Percentiles rank a stretch among this genome's conserved stretches.
Evolutionary conservation across 441 rosid species (phyloP).

Genomic region (Gossypium laxum): DNA sequence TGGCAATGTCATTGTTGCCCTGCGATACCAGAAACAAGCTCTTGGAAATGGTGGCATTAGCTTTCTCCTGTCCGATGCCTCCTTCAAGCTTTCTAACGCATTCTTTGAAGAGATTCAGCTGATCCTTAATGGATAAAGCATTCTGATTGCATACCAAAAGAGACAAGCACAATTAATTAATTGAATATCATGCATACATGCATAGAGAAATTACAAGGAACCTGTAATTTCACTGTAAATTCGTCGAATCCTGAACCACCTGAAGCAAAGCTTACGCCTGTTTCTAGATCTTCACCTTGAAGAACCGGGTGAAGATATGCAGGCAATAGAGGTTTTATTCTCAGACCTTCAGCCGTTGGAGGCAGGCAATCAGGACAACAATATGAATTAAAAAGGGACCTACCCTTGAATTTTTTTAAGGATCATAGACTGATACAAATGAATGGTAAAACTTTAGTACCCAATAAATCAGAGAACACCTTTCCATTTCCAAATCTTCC

Average conservation of each 20-base stretch:
- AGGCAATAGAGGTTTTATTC: slow-evolving; percentile 15
- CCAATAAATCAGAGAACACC: slow-evolving; percentile 22
- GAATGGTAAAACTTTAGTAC: neutral
- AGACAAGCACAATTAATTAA: neutral
- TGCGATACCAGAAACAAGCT: slow-evolving; percentile 20
- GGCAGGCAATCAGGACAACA: neutral
- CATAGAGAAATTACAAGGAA: neutral
- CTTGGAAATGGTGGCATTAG: slow-evolving; percentile 8
- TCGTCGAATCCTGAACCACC: slow-evolving; percentile 24
- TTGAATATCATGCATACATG: neutral
- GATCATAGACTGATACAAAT: neutral
- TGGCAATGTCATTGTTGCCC: slow-evolving; percentile 26
- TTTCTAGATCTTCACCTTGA: slow-evolving; percentile 7
- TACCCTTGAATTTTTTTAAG: neutral
- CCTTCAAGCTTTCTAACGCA: slow-evolving; percentile 17
- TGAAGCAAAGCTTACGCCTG: slow-evolving; percentile 27
- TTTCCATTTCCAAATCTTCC: slow-evolving; percentile 27
- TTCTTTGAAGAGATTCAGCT: slow-evolving; percentile 17
- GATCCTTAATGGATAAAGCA: slow-evolving; percentile 12
- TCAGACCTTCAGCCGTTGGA: slow-evolving; percentile 15
- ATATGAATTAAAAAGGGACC: neutral
- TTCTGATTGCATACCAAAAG: neutral
- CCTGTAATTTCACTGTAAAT: slow-evolving; percentile 6
- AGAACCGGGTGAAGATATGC: slow-evolving; percentile 19
- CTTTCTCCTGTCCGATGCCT: slow-evolving; percentile 21